Conservation (phyloP, 345 rosid species). For the Dovyalis caffra region DNA sequence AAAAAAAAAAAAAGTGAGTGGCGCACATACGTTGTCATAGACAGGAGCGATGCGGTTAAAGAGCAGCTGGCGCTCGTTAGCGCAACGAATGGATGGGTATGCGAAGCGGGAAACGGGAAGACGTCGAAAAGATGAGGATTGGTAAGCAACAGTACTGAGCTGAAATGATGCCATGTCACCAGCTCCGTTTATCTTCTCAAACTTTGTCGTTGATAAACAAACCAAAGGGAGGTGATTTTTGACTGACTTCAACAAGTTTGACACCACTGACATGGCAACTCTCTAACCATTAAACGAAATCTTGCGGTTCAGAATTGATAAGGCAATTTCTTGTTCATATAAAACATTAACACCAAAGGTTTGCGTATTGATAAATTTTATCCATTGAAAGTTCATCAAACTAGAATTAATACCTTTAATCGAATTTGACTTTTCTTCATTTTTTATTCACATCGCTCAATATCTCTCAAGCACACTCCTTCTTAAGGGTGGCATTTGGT, state of each 20-base stretch:
- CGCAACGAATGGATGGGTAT: constrained; percentile 29
- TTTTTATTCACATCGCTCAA: too few species aligned
- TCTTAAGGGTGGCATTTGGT: too few species aligned
- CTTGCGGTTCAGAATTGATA: too few species aligned
- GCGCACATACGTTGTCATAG: constrained; percentile 63
- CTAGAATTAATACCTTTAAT: too few species aligned
- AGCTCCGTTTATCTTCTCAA: background rate
- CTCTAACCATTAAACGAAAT: background rate
- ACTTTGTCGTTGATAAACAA: background rate
- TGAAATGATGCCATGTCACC: constrained; percentile 34
- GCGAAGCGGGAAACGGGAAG: constrained; percentile 3
- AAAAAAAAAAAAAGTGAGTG: background rate
- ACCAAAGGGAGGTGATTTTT: too few species aligned
- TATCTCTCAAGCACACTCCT: too few species aligned
- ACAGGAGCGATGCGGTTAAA: constrained; percentile 83
- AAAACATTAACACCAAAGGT: too few species aligned
- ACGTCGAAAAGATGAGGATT: background rate
- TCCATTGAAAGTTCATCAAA: too few species aligned
- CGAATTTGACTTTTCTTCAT: too few species aligned
- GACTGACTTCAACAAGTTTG: too few species aligned
- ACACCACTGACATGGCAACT: background rate
- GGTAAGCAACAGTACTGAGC: constrained; percentile 7
- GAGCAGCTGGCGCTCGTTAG: constrained; percentile 55
- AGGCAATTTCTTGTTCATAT: too few species aligned
- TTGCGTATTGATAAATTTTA: too few species aligned